Evolutionary conservation across 2,329 filamentous ascomycete species (phyloP).

Genomic region (Calonectria multiphialidica): DNA sequence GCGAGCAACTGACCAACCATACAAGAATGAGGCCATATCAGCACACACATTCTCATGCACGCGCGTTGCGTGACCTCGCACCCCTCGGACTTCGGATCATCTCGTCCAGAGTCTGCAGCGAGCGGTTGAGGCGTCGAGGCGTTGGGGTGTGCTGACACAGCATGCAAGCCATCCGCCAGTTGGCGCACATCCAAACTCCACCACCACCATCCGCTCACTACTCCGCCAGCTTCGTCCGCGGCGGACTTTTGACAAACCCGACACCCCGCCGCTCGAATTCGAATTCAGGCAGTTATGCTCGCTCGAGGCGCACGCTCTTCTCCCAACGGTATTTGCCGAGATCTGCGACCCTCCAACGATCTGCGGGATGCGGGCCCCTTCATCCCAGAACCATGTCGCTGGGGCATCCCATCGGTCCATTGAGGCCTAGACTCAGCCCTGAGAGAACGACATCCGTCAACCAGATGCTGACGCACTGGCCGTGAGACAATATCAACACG

Average conservation of each 20-base stretch:
- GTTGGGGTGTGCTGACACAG: constrained; percentile 6
- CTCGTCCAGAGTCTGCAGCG: constrained; percentile 1
- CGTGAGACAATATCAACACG: not conserved
- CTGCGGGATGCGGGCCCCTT: constrained; percentile 16
- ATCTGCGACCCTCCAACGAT: constrained; percentile 22
- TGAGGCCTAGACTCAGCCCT: constrained; percentile 21
- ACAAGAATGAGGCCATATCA: not conserved
- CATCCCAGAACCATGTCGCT: constrained; percentile 21
- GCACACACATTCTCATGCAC: not conserved
- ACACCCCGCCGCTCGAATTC: constrained; percentile 8
- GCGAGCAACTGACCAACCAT: not conserved
- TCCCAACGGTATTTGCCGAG: constrained; percentile 18
- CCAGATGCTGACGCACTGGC: constrained; percentile 1
- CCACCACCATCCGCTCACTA: not conserved
- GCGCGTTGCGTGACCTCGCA: not conserved
- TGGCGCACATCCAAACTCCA: constrained; percentile 13
- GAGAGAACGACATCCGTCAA: constrained; percentile 3
- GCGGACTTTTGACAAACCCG: constrained; percentile 19
- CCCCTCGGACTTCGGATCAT: constrained; percentile 14
- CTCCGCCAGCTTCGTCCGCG: constrained; percentile 12
- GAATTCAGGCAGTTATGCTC: constrained; percentile 12
- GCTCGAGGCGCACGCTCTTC: not conserved
- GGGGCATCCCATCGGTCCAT: constrained; percentile 11
- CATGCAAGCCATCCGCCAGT: not conserved
- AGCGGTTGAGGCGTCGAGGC: constrained; percentile 18